A percentile compares a stretch with the other conserved stretches of the same genome.
Conservation (phyloP, 495 filamentous ascomycete genomes). For the Neohortaea acidophila region DNA sequence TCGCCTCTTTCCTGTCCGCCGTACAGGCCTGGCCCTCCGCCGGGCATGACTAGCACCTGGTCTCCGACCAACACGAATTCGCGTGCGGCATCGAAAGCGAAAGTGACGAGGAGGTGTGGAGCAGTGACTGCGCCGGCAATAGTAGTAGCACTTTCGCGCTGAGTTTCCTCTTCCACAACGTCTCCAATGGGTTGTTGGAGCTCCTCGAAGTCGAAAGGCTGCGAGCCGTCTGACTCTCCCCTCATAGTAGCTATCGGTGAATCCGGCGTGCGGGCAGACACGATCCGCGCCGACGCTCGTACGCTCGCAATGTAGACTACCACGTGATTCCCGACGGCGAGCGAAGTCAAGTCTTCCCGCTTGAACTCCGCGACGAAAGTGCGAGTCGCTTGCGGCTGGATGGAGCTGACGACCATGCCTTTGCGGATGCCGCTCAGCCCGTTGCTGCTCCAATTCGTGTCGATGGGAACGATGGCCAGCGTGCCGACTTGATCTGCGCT, state of each 20-base stretch:
- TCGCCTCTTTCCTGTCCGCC: slow-evolving; percentile 35
- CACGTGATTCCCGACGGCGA: slow-evolving; percentile 47
- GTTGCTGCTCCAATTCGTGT: slow-evolving; percentile 17
- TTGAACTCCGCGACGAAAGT: slow-evolving; percentile 35
- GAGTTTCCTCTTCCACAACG: slow-evolving; percentile 23
- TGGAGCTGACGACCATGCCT: slow-evolving; percentile 64
- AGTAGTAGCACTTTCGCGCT: slow-evolving; percentile 10
- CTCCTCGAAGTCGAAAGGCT: slow-evolving; percentile 52
- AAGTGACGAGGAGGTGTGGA: slow-evolving; percentile 43
- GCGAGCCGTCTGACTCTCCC: slow-evolving; percentile 19
- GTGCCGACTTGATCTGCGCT: slow-evolving; percentile 77
- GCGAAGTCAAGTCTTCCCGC: slow-evolving; percentile 13
- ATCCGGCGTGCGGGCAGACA: slow-evolving; percentile 27
- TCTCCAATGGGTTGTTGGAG: slow-evolving; percentile 33
- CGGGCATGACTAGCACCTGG: slow-evolving; percentile 63
- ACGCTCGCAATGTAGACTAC: slow-evolving; percentile 78
- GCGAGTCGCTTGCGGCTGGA: slow-evolving; percentile 37
- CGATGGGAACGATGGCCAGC: slow-evolving; percentile 56
- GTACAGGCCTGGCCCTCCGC: slow-evolving; percentile 36
- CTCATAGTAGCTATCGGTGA: slow-evolving; percentile 27
- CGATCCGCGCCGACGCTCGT: slow-evolving; percentile 59
- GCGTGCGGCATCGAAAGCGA: slow-evolving; percentile 56
- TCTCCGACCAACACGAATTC: slow-evolving; percentile 80
- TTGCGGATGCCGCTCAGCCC: slow-evolving; percentile 47
- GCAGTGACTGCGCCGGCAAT: slow-evolving; percentile 9